phyloP scores from a whole-genome alignment of 441 rosid genomes.

The Erysimum cheiri region DNA sequence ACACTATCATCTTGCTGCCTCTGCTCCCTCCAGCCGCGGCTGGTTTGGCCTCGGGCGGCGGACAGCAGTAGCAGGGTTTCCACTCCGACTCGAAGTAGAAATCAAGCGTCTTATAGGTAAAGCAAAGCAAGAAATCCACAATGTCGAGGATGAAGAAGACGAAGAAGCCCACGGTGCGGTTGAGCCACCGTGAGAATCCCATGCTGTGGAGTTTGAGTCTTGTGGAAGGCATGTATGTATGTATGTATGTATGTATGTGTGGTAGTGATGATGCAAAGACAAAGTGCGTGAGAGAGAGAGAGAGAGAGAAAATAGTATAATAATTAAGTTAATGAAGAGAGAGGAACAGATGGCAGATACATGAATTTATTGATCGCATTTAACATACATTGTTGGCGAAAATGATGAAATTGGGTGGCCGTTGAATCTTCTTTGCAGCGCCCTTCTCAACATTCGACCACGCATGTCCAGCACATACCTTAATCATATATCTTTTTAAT shows the following conservation, averaged over 20 bases:
- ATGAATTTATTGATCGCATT: constrained; percentile 50
- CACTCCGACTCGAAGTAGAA: constrained; percentile 84
- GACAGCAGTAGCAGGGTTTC: constrained; percentile 84
- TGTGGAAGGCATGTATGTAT: constrained; percentile 31
- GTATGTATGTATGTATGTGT: constrained; percentile 25
- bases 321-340: constrained; percentile 36
- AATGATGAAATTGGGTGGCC: constrained; percentile 45
- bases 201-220: constrained; percentile 55
- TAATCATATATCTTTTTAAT: neutral
- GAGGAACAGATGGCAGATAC: constrained; percentile 42
- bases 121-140: constrained; percentile 73
- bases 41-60: constrained; percentile 66
- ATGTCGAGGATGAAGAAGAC: constrained; percentile 85
- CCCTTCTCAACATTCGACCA: constrained; percentile 19
- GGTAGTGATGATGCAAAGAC: constrained; percentile 35
- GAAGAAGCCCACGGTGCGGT: constrained; percentile 69
- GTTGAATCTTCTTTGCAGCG: constrained; percentile 34
- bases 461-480: constrained; percentile 33
- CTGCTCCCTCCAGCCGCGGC: constrained; percentile 58
- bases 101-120: constrained; percentile 68
- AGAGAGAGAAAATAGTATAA: constrained; percentile 29
- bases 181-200: constrained; percentile 65
- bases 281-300: constrained; percentile 42
- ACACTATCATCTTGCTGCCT: constrained; percentile 70
- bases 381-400: constrained; percentile 42